Base-by-base conservation (phyloP, 805 yeast species). In the Metschnikowia vanudenii region DNA sequence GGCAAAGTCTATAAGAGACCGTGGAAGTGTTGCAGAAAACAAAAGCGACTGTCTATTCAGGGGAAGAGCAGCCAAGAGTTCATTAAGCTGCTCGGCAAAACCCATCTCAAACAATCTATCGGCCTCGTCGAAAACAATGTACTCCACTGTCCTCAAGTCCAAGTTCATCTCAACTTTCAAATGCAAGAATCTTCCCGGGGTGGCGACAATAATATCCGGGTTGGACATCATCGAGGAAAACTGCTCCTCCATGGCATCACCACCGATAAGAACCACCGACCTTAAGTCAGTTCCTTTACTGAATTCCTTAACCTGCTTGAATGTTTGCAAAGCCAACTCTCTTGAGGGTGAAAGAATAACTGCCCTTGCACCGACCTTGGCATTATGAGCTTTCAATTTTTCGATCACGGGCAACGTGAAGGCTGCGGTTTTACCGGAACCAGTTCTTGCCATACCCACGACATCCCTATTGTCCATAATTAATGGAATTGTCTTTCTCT, bases 391-490 rank as follows among this genome's bases (percentile, higher is more conserved):
- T 64, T 88, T 88, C 56, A 92, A 74, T 61, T 80, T 84, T 58
- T 94, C 97, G 53, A 94, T 76, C 73, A 94, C 75, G 3, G 99
- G 99, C 45, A 94, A 69, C 17, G 88, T 79, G 63, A 94, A 94
- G 1, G 99, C 98, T 8, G 99, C 99, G 0, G 99, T 94, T 63
- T 94, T 94, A 75, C 99, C 99, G 20, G 96, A 88, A 59, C 99
- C 99, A 0, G 99, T 94, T 61, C 99, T 79, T 13, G 99, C 99
- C 99, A 94, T 94, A 62, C 97, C 99, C 13, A 94, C 99, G 35
- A 94, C 96, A 68, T 94, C 99, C 61, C 95, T 77, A 45, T 82
- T 85, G 39, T 86, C 88, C 71, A 94, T 72, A 49, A 94, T 84
- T 45, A 90, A 73, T 0, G 99, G 99, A 48, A 94, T 88, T 2